Conservation (phyloP, 805 yeast species). For the Nakazawaea siamensis region DNA sequence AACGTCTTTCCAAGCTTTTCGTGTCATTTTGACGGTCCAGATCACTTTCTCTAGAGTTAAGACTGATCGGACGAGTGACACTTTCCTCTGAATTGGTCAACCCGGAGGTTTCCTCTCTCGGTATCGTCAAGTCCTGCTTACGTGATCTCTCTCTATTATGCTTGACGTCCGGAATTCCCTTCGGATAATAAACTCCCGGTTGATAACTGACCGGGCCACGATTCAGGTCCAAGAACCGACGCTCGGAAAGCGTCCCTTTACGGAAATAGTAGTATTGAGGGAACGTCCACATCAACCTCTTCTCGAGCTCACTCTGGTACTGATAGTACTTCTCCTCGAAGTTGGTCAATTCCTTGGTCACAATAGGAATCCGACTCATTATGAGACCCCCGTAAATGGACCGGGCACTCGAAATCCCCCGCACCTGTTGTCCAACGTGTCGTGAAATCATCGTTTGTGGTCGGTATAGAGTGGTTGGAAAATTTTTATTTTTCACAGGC, state of each 20-base stretch:
- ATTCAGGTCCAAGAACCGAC: slow-evolving; percentile 68
- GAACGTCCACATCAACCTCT: slow-evolving; percentile 94
- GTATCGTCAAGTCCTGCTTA: slow-evolving; percentile 73
- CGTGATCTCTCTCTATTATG: slow-evolving; percentile 83
- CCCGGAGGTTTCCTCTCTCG: slow-evolving; percentile 42
- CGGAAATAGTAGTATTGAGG: slow-evolving; percentile 90
- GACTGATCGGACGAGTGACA: slow-evolving; percentile 58
- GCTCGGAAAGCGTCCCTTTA: slow-evolving; percentile 83
- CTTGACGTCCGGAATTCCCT: slow-evolving; percentile 79
- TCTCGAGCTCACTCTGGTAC: slow-evolving; percentile 81
- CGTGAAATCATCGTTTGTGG: no score
- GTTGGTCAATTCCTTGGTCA: slow-evolving; percentile 66
- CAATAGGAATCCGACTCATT: slow-evolving; percentile 75
- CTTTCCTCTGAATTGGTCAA: slow-evolving; percentile 31
- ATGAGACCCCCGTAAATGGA: slow-evolving; percentile 47
- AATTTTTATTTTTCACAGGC: no score
- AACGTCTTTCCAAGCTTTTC: slow-evolving; percentile 66
- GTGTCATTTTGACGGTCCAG: slow-evolving; percentile 64
- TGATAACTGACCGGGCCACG: slow-evolving; percentile 64
- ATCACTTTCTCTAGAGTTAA: slow-evolving; percentile 64
- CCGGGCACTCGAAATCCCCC: no score
- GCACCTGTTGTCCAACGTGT: no score
- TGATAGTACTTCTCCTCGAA: slow-evolving; percentile 71
- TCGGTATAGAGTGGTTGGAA: no score
- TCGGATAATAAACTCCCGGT: slow-evolving; percentile 70